Percentiles rank a stretch among this genome's conserved stretches.
Conservation (phyloP, 257 asterid genomes). For the Phtheirospermum japonicum region DNA sequence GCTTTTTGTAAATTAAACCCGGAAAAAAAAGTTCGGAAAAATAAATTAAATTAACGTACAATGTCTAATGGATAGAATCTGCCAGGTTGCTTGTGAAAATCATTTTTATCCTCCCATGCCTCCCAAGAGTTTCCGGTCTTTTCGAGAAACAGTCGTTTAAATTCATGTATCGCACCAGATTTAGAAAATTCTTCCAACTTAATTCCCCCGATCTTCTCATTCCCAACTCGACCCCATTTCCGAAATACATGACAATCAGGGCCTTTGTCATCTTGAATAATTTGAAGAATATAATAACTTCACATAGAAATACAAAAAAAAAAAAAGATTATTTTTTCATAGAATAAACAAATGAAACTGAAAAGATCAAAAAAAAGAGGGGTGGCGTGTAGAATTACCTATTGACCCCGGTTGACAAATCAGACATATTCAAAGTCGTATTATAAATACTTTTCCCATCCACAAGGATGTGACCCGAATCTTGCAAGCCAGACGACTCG, state of each 20-base stretch:
- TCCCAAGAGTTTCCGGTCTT: constrained; percentile 96
- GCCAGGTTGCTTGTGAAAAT: constrained; percentile 87
- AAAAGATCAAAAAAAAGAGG: constrained; percentile 17
- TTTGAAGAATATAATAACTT: constrained; percentile 90
- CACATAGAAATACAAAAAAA: constrained; percentile 30
- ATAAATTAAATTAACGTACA: constrained; percentile 41
- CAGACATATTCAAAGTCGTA: constrained; percentile 88
- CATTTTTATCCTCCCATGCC: constrained; percentile 63
- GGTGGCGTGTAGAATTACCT: constrained; percentile 73
- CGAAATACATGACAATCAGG: constrained; percentile 82
- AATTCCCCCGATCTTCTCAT: constrained; percentile 76
- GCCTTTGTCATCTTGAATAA: constrained; percentile 90
- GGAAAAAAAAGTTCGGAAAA: not conserved
- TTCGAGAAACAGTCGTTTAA: constrained; percentile 79
- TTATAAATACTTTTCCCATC: constrained; percentile 81
- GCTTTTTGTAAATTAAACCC: not conserved
- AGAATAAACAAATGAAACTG: constrained; percentile 18
- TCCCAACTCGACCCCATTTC: constrained; percentile 99
- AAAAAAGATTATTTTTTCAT: constrained; percentile 16
- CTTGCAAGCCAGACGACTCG: constrained; percentile 84
- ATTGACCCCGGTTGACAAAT: constrained; percentile 82
- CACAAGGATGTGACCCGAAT: constrained; percentile 91
- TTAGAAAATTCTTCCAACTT: constrained; percentile 65
- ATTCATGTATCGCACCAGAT: constrained; percentile 67
- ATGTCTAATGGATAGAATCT: constrained; percentile 85